Percentiles rank a stretch among this genome's conserved stretches.
phyloP scores from a whole-genome alignment of 768 basidiomycete species.

The Mycena filopes region DNA sequence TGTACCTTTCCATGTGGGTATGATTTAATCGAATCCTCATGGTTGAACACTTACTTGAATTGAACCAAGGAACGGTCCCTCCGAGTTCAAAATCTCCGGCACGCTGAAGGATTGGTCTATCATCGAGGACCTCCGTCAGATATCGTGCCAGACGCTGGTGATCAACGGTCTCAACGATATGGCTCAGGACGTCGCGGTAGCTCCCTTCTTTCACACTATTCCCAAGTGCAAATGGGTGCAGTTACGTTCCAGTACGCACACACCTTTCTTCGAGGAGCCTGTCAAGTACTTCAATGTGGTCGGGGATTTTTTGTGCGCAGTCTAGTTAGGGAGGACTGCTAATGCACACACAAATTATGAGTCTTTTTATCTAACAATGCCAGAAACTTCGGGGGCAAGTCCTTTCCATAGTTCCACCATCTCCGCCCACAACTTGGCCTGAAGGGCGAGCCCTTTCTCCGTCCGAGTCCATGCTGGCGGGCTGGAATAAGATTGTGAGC shows the following conservation, averaged over 20 bases:
- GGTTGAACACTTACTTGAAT: constrained; percentile 13
- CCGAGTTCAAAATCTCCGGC: constrained; percentile 50
- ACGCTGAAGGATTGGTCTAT: constrained; percentile 59
- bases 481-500: too few species aligned
- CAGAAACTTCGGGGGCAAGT: too few species aligned
- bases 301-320: constrained; percentile 9
- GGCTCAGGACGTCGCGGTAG: constrained; percentile 49
- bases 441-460: too few species aligned
- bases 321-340: too few species aligned
- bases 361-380: too few species aligned
- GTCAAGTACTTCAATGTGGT: constrained; percentile 51
- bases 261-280: constrained; percentile 54
- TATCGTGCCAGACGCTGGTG: constrained; percentile 50
- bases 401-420: too few species aligned
- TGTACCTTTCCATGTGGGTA: constrained; percentile 33
- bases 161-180: constrained; percentile 56
- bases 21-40: background rate
- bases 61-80: constrained; percentile 32
- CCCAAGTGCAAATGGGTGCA: constrained; percentile 55
- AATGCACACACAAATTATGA: too few species aligned
- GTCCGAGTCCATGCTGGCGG: too few species aligned
- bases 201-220: constrained; percentile 52
- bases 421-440: too few species aligned
- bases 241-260: constrained; percentile 56
- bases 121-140: constrained; percentile 52